Percentiles rank a stretch among this genome's conserved stretches.
These are phyloP conservation scores for Symbiotaphrina buchneri DNA, from an alignment of 495 filamentous ascomycete species.

Conservation along the genomic window DNA sequence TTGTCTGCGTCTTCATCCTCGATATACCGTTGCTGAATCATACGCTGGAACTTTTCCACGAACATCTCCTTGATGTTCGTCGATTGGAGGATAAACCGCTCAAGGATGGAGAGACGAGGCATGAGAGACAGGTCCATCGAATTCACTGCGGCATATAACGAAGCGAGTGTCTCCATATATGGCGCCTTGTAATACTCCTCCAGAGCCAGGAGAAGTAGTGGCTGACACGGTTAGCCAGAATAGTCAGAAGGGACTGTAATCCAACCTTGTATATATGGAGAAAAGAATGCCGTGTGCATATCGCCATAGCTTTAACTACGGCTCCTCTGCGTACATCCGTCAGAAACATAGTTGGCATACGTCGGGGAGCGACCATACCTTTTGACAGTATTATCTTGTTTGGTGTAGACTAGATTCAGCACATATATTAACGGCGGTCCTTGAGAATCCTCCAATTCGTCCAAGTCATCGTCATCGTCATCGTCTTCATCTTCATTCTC, in stretches of 20 bases:
- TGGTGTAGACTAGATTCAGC: constrained; percentile 91
- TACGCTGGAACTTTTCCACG: constrained; percentile 88
- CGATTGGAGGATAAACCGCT: constrained; percentile 67
- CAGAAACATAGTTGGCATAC: neutral
- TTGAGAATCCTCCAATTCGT: constrained; percentile 31
- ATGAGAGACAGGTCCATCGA: constrained; percentile 90
- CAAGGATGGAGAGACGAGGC: constrained; percentile 64
- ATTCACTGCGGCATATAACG: constrained; percentile 82
- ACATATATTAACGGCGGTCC: constrained; percentile 95
- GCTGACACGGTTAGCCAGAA: constrained; percentile 25
- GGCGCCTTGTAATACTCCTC: constrained; percentile 96
- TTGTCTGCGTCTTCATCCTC: constrained; percentile 18
- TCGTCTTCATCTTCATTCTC: constrained; percentile 29
- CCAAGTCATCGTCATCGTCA: constrained; percentile 35
- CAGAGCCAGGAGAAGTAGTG: constrained; percentile 77
- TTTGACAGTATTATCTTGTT: constrained; percentile 79
- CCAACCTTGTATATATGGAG: constrained; percentile 90
- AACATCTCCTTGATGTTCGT: constrained; percentile 93
- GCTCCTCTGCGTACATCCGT: constrained; percentile 39
- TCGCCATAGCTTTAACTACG: constrained; percentile 97
- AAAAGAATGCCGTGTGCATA: constrained; percentile 96
- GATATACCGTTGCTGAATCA: constrained; percentile 48
- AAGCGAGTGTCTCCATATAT: constrained; percentile 67
- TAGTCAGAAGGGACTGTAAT: neutral
- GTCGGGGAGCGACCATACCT: constrained; percentile 19